Evolutionary conservation across 257 asterid species (phyloP).

Genomic region (Vinca minor): DNA sequence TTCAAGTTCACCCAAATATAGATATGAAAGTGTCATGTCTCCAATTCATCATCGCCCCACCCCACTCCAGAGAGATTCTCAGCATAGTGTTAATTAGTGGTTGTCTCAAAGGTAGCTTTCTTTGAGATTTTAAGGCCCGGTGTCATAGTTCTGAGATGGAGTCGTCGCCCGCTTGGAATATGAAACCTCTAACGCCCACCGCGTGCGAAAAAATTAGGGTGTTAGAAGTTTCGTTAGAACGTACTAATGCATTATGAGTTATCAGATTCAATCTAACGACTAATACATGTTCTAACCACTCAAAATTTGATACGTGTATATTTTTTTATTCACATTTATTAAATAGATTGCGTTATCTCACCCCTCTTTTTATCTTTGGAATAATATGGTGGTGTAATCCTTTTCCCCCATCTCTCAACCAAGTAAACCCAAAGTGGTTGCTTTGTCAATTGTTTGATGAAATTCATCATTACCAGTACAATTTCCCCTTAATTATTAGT

Average conservation of each 20-base stretch:
- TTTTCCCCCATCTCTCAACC: background rate
- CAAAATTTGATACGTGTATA: too few relatives aligned
- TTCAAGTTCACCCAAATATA: background rate
- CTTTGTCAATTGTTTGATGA: conserved; percentile 52
- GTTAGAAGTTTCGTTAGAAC: too few relatives aligned
- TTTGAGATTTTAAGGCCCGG: conserved; percentile 56
- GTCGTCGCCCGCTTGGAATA: conserved; percentile 23
- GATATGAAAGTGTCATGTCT: conserved; percentile 23
- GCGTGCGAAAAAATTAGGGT: too few relatives aligned
- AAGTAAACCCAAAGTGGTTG: conserved; percentile 44
- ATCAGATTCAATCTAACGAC: too few relatives aligned
- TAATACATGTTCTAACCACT: too few relatives aligned
- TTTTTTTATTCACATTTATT: too few relatives aligned
- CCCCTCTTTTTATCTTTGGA: too few relatives aligned
- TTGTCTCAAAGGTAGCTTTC: conserved; percentile 36
- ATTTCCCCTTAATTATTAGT: conserved; percentile 36
- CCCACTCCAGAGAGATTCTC: background rate
- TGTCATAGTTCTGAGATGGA: conserved; percentile 46
- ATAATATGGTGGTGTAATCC: too few relatives aligned
- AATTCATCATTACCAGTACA: conserved; percentile 33
- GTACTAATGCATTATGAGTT: too few relatives aligned
- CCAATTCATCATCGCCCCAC: conserved; percentile 1
- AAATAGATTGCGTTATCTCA: background rate
- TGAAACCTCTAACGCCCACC: conserved; percentile 25
- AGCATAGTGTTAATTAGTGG: conserved; percentile 1